Evolutionary conservation across 805 yeast genomes (phyloP).

Genomic region (Kazachstania martiniae): DNA sequence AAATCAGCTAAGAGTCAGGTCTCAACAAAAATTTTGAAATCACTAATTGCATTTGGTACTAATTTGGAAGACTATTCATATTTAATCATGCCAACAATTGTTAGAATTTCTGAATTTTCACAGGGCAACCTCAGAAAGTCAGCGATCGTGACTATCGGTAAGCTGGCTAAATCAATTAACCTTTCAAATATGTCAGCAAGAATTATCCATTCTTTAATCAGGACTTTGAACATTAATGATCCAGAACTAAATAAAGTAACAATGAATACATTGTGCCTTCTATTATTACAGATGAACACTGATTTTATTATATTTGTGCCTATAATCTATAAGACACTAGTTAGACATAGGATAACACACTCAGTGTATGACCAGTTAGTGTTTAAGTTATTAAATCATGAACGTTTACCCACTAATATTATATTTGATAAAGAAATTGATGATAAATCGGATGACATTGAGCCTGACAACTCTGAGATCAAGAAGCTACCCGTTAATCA

Average conservation of each 20-base stretch:
- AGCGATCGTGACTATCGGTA: conserved; percentile 77
- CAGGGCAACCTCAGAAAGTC: conserved; percentile 47
- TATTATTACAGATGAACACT: conserved; percentile 69
- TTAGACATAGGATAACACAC: conserved; percentile 55
- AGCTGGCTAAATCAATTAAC: conserved; percentile 59
- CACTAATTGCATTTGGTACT: conserved; percentile 77
- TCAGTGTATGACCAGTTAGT: conserved; percentile 74
- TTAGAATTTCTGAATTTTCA: conserved; percentile 67
- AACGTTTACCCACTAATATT: conserved; percentile 72
- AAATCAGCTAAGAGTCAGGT: conserved; percentile 49
- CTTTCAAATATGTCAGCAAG: conserved; percentile 84
- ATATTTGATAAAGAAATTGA: conserved; percentile 50
- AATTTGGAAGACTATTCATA: conserved; percentile 84
- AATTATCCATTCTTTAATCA: conserved; percentile 73
- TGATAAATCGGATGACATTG: conserved; percentile 28
- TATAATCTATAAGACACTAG: conserved; percentile 55
- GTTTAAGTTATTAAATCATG: conserved; percentile 66
- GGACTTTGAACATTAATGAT: conserved; percentile 44
- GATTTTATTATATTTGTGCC: conserved; percentile 85
- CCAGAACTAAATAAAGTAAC: conserved; percentile 56
- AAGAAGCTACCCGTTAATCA: conserved; percentile 67
- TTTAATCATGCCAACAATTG: conserved; percentile 76
- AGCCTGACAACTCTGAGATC: conserved; percentile 50
- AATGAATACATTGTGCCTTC: conserved; percentile 68
- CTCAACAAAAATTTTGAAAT: conserved; percentile 63